These are phyloP conservation scores for Clarkia xantiana DNA, from an alignment of 345 rosid genomes.

Conservation along the genomic window DNA sequence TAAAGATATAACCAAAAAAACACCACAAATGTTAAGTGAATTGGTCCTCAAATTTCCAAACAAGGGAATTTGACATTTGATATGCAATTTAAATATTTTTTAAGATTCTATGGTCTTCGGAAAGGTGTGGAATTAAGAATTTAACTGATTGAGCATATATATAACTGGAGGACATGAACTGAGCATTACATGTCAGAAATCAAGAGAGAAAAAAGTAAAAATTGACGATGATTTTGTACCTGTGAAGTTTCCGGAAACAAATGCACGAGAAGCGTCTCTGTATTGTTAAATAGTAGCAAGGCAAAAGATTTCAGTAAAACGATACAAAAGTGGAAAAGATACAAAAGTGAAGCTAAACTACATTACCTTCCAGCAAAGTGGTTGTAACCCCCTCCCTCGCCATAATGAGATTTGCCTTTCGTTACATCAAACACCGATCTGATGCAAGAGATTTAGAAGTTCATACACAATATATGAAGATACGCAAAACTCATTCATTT, in stretches of 20 bases:
- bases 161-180: no score
- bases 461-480: neutral
- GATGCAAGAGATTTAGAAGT: constrained; percentile 7
- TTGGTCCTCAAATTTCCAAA: no score
- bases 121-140: no score
- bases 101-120: no score
- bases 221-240: constrained; percentile 23
- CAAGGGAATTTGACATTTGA: no score
- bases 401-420: constrained; percentile 87
- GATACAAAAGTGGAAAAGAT: no score
- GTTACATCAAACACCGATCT: constrained; percentile 94
- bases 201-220: neutral
- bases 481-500: no score
- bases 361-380: constrained; percentile 90
- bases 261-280: constrained; percentile 93
- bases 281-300: neutral
- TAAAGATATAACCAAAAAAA: neutral
- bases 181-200: no score
- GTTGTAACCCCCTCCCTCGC: constrained; percentile 72
- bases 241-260: constrained; percentile 93
- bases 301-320: neutral
- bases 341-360: neutral
- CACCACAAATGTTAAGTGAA: neutral
- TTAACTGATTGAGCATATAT: no score
- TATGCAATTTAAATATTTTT: no score